Evolutionary conservation across 2,329 filamentous ascomycete species (phyloP).

Genomic region (Ramularia collo-cygni): DNA sequence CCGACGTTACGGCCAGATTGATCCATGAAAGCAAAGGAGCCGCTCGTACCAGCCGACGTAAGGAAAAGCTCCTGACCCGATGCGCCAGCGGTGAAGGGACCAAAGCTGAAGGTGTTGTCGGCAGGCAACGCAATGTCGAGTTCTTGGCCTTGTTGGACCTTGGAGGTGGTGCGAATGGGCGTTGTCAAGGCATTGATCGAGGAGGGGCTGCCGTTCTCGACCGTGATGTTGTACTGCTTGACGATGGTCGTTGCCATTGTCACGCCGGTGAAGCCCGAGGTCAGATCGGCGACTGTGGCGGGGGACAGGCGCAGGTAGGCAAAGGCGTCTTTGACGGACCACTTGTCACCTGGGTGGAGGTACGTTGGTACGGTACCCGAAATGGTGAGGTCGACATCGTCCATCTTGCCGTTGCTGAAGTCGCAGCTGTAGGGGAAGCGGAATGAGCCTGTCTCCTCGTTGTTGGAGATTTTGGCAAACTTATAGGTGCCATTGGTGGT

Average conservation of each 20-base stretch:
- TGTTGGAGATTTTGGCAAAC: not conserved
- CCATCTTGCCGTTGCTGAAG: constrained; percentile 1
- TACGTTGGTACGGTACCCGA: constrained; percentile 1
- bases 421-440: constrained; percentile 8
- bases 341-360: constrained; percentile 1
- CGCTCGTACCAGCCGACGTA: constrained; percentile 1
- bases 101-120: constrained; percentile 1
- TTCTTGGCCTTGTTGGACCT: not conserved
- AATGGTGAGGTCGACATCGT: constrained; percentile 3
- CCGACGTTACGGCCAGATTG: constrained; percentile 1
- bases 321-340: constrained; percentile 1
- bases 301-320: constrained; percentile 4
- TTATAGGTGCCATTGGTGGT: not conserved
- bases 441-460: constrained; percentile 3
- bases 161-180: not conserved
- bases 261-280: not conserved
- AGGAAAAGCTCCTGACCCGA: too few species aligned
- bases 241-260: constrained; percentile 1
- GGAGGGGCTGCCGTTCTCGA: constrained; percentile 3
- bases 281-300: constrained; percentile 2
- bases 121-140: constrained; percentile 2
- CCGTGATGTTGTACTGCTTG: not conserved
- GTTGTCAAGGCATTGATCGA: constrained; percentile 1
- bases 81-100: constrained; percentile 2
- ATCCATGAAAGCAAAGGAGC: constrained; percentile 1